phyloP scores from a whole-genome alignment of 129 eudicot species.

The Flaveria linearis region DNA sequence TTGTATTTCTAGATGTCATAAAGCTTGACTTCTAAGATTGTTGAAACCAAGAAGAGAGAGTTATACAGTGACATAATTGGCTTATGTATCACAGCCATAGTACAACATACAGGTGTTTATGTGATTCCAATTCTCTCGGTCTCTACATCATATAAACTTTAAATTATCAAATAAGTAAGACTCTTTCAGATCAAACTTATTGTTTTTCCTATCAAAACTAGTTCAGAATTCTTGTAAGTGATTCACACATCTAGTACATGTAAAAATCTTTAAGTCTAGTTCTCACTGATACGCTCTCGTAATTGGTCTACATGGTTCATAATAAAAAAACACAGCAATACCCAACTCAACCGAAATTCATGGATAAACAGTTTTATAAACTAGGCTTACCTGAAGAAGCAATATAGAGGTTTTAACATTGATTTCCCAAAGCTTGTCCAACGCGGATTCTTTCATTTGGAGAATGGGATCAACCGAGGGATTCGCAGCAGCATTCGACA shows the following conservation, averaged over 20 bases:
- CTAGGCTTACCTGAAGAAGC: constrained; percentile 60
- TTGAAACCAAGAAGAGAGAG: neutral
- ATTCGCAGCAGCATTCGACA: constrained; percentile 96
- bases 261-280: neutral
- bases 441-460: constrained; percentile 70
- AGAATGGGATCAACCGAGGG: constrained; percentile 68
- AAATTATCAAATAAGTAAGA: neutral
- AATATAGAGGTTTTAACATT: constrained; percentile 86
- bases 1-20: neutral
- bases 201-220: neutral
- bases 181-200: neutral
- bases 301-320: constrained; percentile 1
- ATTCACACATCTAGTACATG: neutral
- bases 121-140: too few relatives aligned
- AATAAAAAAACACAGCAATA: neutral
- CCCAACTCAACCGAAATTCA: neutral
- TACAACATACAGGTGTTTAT: too few relatives aligned
- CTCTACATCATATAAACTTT: neutral
- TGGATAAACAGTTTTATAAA: neutral
- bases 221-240: neutral
- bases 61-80: too few relatives aligned
- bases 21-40: neutral
- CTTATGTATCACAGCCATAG: neutral
- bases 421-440: constrained; percentile 94
- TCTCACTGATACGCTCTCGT: neutral